Percentiles rank a stretch among this genome's conserved stretches.
Evolutionary conservation across 805 yeast genomes (phyloP).

Genomic region (Yarrowia keelungensis): DNA sequence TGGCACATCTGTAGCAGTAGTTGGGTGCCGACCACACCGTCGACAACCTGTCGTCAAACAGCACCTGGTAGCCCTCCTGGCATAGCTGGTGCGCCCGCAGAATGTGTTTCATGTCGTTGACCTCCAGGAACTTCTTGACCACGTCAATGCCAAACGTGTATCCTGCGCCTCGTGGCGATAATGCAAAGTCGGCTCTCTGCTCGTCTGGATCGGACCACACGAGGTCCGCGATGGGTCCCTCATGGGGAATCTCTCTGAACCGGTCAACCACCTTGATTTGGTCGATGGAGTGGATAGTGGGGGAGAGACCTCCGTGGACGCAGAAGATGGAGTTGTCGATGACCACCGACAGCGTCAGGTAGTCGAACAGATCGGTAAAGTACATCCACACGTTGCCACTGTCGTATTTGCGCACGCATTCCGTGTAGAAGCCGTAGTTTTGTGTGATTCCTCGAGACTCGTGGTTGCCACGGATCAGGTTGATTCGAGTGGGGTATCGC

Average conservation of each 20-base stretch:
- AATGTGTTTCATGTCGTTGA: conserved; percentile 80
- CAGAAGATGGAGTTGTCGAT: conserved; percentile 91
- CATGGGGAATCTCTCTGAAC: conserved; percentile 95
- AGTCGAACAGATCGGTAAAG: conserved; percentile 93
- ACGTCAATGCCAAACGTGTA: conserved; percentile 93
- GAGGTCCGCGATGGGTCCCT: conserved; percentile 98
- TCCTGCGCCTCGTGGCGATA: conserved; percentile 97
- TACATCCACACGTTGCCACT: conserved; percentile 80
- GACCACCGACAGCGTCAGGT: conserved; percentile 83
- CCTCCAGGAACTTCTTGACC: conserved; percentile 80
- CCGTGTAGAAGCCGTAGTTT: conserved; percentile 95
- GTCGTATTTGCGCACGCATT: conserved; percentile 89
- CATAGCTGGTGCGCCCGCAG: conserved; percentile 96
- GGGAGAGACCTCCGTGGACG: conserved; percentile 96
- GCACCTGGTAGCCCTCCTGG: conserved; percentile 92
- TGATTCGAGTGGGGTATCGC: conserved; percentile 84
- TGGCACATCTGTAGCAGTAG: conserved; percentile 96
- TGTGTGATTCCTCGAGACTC: conserved; percentile 97
- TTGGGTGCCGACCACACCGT: conserved; percentile 99
- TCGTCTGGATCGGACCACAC: conserved; percentile 99
- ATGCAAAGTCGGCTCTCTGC: conserved; percentile 75
- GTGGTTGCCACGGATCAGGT: conserved; percentile 90
- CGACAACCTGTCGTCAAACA: conserved; percentile 87
- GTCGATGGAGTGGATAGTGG: conserved; percentile 91
- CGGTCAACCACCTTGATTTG: conserved; percentile 90